Evolutionary conservation across 2,329 filamentous ascomycete species (phyloP).

Genomic region (Allantophomopsis cytisporea): DNA sequence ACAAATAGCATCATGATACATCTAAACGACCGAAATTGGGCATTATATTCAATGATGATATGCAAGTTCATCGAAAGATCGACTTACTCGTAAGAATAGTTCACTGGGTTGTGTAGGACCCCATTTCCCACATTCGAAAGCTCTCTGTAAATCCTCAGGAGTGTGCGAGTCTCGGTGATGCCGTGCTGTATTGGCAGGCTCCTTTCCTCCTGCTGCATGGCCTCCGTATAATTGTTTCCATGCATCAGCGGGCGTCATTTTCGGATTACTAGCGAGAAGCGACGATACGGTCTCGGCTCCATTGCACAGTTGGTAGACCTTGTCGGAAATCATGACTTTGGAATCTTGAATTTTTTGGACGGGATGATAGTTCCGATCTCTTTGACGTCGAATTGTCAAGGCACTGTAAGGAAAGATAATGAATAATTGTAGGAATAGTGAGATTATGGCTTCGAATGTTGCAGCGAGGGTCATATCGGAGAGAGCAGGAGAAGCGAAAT

Average conservation of each 20-base stretch:
- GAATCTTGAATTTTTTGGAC: constrained; percentile 3
- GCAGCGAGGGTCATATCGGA: constrained; percentile 6
- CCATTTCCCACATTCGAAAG: constrained; percentile 53
- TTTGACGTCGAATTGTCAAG: constrained; percentile 14
- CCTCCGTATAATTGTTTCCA: constrained; percentile 39
- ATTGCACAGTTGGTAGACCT: constrained; percentile 37
- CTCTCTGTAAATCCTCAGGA: constrained; percentile 34
- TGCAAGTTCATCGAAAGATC: background rate
- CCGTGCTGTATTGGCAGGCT: constrained; percentile 8
- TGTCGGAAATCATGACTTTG: constrained; percentile 25
- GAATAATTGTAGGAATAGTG: constrained; percentile 15
- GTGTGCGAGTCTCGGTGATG: constrained; percentile 8
- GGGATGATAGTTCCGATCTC: background rate
- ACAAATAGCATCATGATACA: constrained; percentile 15
- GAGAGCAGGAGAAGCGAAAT: background rate
- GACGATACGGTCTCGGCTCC: constrained; percentile 41
- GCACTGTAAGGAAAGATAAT: constrained; percentile 18
- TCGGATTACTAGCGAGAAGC: constrained; percentile 37
- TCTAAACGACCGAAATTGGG: constrained; percentile 4
- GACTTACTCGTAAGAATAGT: constrained; percentile 46
- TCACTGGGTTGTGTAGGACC: constrained; percentile 47
- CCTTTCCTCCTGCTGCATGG: constrained; percentile 8
- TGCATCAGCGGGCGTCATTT: constrained; percentile 34
- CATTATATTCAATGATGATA: no score
- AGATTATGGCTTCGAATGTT: constrained; percentile 6